These are phyloP conservation scores for Picea glauca DNA, from an alignment of 75 land plant genomes.

Conservation along the genomic window DNA sequence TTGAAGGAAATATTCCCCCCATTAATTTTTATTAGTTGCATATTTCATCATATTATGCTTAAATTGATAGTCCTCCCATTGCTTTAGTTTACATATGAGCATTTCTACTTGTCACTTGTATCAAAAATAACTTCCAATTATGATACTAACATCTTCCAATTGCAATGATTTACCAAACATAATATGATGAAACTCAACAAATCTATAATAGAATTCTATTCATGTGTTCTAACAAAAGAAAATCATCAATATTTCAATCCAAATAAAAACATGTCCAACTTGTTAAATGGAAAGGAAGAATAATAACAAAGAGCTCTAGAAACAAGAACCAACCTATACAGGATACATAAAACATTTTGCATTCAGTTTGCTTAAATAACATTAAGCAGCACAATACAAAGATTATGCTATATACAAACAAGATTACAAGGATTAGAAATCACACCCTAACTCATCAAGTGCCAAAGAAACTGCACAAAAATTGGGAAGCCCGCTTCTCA, in stretches of 20 bases:
- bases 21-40: too few species aligned
- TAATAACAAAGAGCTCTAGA: not conserved
- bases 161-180: too few species aligned
- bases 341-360: not conserved
- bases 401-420: not conserved
- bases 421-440: not conserved
- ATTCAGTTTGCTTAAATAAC: not conserved
- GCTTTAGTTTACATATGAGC: too few species aligned
- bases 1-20: too few species aligned
- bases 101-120: too few species aligned
- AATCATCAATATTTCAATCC: not conserved
- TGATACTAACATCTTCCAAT: too few species aligned
- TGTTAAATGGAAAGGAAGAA: not conserved
- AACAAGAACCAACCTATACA: not conserved
- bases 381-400: not conserved
- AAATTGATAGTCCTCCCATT: too few species aligned
- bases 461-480: constrained; percentile 99
- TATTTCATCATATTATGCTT: too few species aligned
- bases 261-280: not conserved
- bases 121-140: too few species aligned
- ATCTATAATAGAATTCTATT: too few species aligned
- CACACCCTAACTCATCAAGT: constrained; percentile 82
- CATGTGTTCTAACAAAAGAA: not conserved
- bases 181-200: too few species aligned
- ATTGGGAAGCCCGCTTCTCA: constrained; percentile 94